These are phyloP conservation scores for Monilinia vaccinii-corymbosi DNA, from an alignment of 2,329 filamentous ascomycete species.

Conservation along the genomic window DNA sequence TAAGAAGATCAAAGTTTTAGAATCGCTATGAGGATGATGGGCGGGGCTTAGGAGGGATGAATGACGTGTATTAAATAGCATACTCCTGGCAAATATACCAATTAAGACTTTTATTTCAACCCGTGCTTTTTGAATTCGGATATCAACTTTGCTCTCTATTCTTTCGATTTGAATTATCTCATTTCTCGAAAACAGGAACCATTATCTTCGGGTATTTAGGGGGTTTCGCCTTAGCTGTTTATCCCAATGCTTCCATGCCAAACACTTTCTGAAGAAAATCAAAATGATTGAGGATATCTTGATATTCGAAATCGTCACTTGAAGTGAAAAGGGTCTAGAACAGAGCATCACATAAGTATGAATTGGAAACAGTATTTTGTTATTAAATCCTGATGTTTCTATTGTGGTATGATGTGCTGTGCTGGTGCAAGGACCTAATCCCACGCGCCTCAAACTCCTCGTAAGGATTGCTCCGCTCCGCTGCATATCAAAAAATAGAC, in stretches of 20 bases:
- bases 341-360: neutral
- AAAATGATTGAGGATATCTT: neutral
- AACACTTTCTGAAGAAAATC: neutral
- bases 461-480: neutral
- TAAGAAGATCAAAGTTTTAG: conserved; percentile 34
- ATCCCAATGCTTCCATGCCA: too few species aligned
- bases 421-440: conserved; percentile 2
- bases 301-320: neutral
- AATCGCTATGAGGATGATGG: neutral
- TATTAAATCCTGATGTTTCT: neutral
- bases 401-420: neutral
- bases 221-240: neutral
- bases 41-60: neutral
- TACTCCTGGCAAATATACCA: conserved; percentile 6
- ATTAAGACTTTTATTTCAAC: conserved; percentile 5
- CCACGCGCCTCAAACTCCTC: neutral
- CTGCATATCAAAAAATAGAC: neutral
- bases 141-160: neutral
- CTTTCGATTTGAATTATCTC: neutral
- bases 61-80: conserved; percentile 7
- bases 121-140: neutral
- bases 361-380: neutral
- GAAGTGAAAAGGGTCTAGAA: neutral
- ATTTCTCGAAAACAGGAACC: neutral
- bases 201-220: neutral